These are phyloP conservation scores for Corallochytrium limacisporum DNA, from an alignment of 78 protist species.

Conservation along the genomic window DNA sequence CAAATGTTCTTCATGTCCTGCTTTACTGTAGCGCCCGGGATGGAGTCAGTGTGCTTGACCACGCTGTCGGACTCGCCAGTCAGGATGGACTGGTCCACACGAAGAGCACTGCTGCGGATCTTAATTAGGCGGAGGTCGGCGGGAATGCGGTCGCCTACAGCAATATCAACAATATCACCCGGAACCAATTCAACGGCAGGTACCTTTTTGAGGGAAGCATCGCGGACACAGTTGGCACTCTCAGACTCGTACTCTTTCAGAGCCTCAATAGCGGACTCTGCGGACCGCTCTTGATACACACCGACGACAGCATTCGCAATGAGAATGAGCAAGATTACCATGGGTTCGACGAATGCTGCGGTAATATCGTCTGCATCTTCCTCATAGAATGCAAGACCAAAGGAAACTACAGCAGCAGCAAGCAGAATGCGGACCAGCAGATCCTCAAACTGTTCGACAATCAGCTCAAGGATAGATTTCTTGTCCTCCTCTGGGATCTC, in stretches of 20 bases:
- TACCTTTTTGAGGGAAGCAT: background rate
- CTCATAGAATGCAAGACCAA: slow-evolving; percentile 43
- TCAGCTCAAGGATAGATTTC: background rate
- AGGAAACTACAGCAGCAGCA: slow-evolving; percentile 38
- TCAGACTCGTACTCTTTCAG: slow-evolving; percentile 7
- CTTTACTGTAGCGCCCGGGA: background rate
- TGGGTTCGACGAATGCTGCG: slow-evolving; percentile 18
- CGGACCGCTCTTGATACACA: slow-evolving; percentile 49
- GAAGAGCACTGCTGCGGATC: slow-evolving; percentile 10
- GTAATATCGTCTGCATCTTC: slow-evolving; percentile 15
- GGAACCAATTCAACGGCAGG: slow-evolving; percentile 14
- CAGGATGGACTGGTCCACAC: slow-evolving; percentile 35
- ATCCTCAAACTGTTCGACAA: slow-evolving; percentile 63
- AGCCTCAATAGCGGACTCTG: slow-evolving; percentile 51
- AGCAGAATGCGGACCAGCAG: slow-evolving; percentile 54
- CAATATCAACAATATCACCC: slow-evolving; percentile 51
- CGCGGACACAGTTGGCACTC: slow-evolving; percentile 21
- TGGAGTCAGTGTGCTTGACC: background rate
- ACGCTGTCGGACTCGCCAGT: slow-evolving; percentile 45
- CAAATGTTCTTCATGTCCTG: background rate
- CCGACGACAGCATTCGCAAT: slow-evolving; percentile 51
- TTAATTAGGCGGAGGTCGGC: slow-evolving; percentile 74
- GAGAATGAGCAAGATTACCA: slow-evolving; percentile 29
- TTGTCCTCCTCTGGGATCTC: background rate
- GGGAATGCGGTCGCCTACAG: slow-evolving; percentile 69